Evolutionary conservation across 371 early-diverging fungal genomes (phyloP).

Genomic region (Mortierella polycephala): DNA sequence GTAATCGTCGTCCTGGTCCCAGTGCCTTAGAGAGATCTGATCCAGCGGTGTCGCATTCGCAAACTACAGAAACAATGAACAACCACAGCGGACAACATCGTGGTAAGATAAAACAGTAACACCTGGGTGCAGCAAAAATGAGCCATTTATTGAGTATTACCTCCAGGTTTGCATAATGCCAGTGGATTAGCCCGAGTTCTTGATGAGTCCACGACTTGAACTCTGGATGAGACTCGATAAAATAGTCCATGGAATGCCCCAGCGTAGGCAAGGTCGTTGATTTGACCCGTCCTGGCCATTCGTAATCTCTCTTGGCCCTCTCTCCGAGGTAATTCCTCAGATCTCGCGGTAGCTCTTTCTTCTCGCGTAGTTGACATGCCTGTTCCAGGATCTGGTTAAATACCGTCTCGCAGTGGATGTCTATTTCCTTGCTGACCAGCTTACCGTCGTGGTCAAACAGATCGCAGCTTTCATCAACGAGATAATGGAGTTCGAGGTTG

Average conservation of each 20-base stretch:
- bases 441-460: conserved; percentile 51
- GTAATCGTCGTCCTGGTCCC: conserved; percentile 59
- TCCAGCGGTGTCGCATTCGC: conserved; percentile 56
- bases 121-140: neutral
- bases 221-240: conserved; percentile 53
- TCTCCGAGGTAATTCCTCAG: conserved; percentile 8
- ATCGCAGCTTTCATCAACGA: conserved; percentile 31
- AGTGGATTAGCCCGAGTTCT: conserved; percentile 55
- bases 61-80: conserved; percentile 33
- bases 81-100: neutral
- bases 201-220: conserved; percentile 29
- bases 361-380: conserved; percentile 33
- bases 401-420: conserved; percentile 37
- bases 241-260: conserved; percentile 56
- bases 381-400: conserved; percentile 50
- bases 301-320: conserved; percentile 15
- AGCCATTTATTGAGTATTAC: conserved; percentile 2
- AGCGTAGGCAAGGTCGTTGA: conserved; percentile 35
- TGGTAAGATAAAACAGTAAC: neutral
- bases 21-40: conserved; percentile 52
- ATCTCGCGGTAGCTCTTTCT: conserved; percentile 13
- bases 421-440: conserved; percentile 28
- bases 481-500: conserved; percentile 39
- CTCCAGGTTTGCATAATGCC: conserved; percentile 60
- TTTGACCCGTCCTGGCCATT: conserved; percentile 12